A percentile compares a stretch with the other conserved stretches of the same genome.
Evolutionary conservation across 2,329 filamentous ascomycete genomes (phyloP).

Genomic region (Aspergillus sp.): DNA sequence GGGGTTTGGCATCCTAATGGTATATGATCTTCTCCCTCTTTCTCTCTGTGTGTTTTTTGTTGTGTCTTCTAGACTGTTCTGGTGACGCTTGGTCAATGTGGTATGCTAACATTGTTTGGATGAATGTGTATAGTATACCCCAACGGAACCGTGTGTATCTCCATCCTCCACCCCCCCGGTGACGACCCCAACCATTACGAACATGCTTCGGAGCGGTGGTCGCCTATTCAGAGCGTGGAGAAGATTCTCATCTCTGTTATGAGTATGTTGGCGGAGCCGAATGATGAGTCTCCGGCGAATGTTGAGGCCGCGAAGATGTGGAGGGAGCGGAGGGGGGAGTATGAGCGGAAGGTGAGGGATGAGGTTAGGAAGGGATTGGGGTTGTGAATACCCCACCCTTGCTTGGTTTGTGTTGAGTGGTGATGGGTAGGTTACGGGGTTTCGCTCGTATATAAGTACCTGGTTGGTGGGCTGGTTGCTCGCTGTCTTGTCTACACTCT

Average conservation of each 20-base stretch:
- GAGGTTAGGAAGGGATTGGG: constrained; percentile 79
- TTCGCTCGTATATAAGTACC: neutral
- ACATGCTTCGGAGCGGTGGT: constrained; percentile 93
- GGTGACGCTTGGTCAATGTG: neutral
- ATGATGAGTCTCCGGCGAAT: constrained; percentile 95
- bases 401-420: neutral
- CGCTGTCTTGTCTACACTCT: neutral
- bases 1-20: constrained; percentile 93
- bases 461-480: neutral
- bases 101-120: neutral
- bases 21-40: constrained; percentile 43
- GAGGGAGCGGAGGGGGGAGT: constrained; percentile 79
- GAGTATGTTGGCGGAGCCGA: constrained; percentile 97
- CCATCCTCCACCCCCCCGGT: constrained; percentile 93
- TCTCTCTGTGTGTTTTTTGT: neutral
- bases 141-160: constrained; percentile 92
- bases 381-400: constrained; percentile 51
- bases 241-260: constrained; percentile 97
- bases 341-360: constrained; percentile 81
- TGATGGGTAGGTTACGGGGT: neutral
- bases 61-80: no score
- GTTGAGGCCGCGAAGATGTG: constrained; percentile 97
- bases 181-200: constrained; percentile 99
- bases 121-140: constrained; percentile 68
- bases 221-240: constrained; percentile 93